Evolutionary conservation across 345 rosid genomes (phyloP), one percentile per base, ranked within the genome.

Genomic region (Aquilaria sinensis): DNA sequence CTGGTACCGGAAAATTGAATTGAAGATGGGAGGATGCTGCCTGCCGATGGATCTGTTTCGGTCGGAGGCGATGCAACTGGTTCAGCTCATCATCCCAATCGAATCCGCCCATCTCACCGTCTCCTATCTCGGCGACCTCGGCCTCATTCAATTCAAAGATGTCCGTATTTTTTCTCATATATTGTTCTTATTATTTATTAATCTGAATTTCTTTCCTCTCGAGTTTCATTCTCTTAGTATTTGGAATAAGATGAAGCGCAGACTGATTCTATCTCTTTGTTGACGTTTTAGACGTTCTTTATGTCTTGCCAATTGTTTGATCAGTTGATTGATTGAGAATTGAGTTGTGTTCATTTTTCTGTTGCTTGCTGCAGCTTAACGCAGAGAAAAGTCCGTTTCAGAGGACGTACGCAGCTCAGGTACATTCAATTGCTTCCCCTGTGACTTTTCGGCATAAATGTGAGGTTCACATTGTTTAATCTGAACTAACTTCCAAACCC

Each of bases 341-440:
- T 53, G 43, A 47, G 34, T 13, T 51, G 33, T 48, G 9, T 43
- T 30, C 5, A 47, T 14, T 51, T 46, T n/a, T 34, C 52, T 13
- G 50, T 54, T 55, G 33, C 71, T 51, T 74, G 51, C 72, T 73
- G 51, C 97, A 94, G 99, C 93, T 94, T 31, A 94, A 94, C 67
- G 66, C 83, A 5, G 99, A 86, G 64, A 90, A 86, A 81, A 94
- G 99, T 53, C 97, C 96, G 2, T 94, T 94, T 75, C 99, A 90
- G 74, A 81, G 97, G 72, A 82, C 96, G 76, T 94, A 90, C 74
- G 99, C 97, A 60, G 78, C 91, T 64, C 96, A 94, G 97, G 96
- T 94, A 57, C 14, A 32, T 29, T 63, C 51, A 37, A 37, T 37
- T 7, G 43, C 43, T 37, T 37, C 43, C 43, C 43, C 43, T 37